phyloP scores from a whole-genome alignment of 179 eudicot genomes.

The Beta macrorhiza region DNA sequence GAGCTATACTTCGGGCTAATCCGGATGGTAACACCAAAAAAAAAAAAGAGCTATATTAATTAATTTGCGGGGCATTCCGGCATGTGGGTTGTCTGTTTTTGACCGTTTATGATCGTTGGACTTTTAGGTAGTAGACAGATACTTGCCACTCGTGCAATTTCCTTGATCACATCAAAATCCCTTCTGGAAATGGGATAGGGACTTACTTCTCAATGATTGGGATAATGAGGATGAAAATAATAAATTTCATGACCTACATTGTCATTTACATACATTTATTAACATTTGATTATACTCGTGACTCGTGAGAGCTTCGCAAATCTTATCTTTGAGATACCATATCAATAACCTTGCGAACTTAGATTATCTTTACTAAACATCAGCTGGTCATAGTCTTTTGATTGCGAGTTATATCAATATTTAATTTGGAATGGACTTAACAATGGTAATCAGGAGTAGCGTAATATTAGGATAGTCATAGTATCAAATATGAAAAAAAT shows the following conservation, averaged over 20 bases:
- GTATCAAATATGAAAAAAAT: no score
- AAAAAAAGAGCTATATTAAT: neutral
- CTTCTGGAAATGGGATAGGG: constrained; percentile 11
- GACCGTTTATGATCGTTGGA: constrained; percentile 16
- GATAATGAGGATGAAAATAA: constrained; percentile 19
- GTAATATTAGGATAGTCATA: no score
- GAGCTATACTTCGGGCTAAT: no score
- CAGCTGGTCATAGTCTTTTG: neutral
- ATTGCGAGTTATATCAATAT: neutral
- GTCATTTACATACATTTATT: neutral
- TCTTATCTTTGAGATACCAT: constrained; percentile 1
- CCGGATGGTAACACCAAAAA: no score
- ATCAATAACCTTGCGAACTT: neutral
- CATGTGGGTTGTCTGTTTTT: constrained; percentile 33
- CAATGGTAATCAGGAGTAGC: no score
- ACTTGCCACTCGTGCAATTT: constrained; percentile 35
- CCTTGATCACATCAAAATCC: constrained; percentile 13
- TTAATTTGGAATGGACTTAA: neutral
- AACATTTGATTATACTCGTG: neutral
- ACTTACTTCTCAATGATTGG: constrained; percentile 27
- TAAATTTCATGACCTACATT: constrained; percentile 6
- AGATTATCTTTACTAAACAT: neutral
- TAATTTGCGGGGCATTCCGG: constrained; percentile 18
- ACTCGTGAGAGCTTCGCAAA: neutral
- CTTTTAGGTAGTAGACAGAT: constrained; percentile 14